Evolutionary conservation across 2,329 filamentous ascomycete species (phyloP).

Genomic region (Phialophora verrucosa): DNA sequence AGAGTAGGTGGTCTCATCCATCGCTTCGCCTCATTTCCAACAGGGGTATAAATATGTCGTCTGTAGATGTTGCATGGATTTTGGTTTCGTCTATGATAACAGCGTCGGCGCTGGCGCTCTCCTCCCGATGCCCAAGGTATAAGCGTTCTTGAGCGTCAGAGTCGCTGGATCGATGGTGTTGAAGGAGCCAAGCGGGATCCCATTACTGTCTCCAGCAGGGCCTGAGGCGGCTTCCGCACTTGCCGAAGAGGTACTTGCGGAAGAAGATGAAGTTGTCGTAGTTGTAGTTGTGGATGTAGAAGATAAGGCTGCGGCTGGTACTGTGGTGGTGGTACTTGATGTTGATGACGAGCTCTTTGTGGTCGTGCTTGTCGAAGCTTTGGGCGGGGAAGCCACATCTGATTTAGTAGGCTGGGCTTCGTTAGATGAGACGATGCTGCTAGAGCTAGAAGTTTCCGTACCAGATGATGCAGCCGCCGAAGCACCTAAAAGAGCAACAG

Average conservation of each 20-base stretch:
- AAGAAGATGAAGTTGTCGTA: conserved; percentile 17
- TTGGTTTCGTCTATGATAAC: conserved; percentile 24
- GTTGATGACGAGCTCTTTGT: conserved; percentile 13
- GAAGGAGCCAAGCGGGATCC: conserved; percentile 29
- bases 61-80: conserved; percentile 6
- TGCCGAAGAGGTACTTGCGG: conserved; percentile 12
- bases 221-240: conserved; percentile 19
- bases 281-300: conserved; percentile 18
- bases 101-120: conserved; percentile 29
- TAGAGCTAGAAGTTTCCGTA: conserved; percentile 31
- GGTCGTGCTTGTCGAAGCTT: conserved; percentile 18
- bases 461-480: conserved; percentile 26
- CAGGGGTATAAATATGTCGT: conserved; percentile 4
- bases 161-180: conserved; percentile 35
- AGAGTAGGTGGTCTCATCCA: conserved; percentile 6
- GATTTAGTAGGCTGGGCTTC: conserved; percentile 29
- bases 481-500: neutral
- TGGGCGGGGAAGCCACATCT: conserved; percentile 24
- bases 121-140: conserved; percentile 33
- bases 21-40: conserved; percentile 13
- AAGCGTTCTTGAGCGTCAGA: conserved; percentile 36
- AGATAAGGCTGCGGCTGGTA: conserved; percentile 10
- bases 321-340: conserved; percentile 7
- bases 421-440: conserved; percentile 33
- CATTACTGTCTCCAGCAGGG: conserved; percentile 10